Conservation (phyloP, 805 yeast genomes). For the Kodamaea fukazawae region DNA sequence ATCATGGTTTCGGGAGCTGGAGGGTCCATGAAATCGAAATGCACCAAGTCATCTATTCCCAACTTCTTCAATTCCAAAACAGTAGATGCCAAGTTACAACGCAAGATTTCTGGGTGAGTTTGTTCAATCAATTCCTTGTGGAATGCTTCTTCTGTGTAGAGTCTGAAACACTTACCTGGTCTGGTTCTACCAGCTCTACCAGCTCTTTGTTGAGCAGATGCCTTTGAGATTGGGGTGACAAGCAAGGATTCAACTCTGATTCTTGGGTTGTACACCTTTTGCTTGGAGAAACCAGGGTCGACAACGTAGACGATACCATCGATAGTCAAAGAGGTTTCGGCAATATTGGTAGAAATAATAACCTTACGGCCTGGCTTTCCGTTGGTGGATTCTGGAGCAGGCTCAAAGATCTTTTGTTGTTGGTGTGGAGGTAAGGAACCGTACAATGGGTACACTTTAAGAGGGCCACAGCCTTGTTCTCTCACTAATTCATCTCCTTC, state of each 20-base stretch:
- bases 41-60: constrained; percentile 94
- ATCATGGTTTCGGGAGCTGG: constrained; percentile 99
- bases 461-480: constrained; percentile 88
- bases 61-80: constrained; percentile 90
- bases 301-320: constrained; percentile 97
- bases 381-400: constrained; percentile 76
- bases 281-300: constrained; percentile 96
- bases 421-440: constrained; percentile 96
- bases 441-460: constrained; percentile 86
- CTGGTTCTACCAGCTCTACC: constrained; percentile 99
- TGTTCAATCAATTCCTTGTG: constrained; percentile 91
- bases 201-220: constrained; percentile 97
- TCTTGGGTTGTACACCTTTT: constrained; percentile 94
- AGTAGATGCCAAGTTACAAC: constrained; percentile 87
- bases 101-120: constrained; percentile 90
- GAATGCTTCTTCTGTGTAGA: constrained; percentile 96
- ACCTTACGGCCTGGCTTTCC: constrained; percentile 96
- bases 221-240: constrained; percentile 95
- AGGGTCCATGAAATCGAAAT: constrained; percentile 98
- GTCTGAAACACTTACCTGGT: constrained; percentile 95
- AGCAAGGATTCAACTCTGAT: constrained; percentile 91
- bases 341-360: constrained; percentile 89
- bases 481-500: constrained; percentile 88
- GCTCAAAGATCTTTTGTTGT: constrained; percentile 90
- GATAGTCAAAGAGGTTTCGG: constrained; percentile 95